A percentile compares a stretch with the other conserved stretches of the same genome.
These are phyloP conservation scores for Aspergillus chevalieri DNA, from an alignment of 2,329 filamentous ascomycete species.

Conservation along the genomic window DNA sequence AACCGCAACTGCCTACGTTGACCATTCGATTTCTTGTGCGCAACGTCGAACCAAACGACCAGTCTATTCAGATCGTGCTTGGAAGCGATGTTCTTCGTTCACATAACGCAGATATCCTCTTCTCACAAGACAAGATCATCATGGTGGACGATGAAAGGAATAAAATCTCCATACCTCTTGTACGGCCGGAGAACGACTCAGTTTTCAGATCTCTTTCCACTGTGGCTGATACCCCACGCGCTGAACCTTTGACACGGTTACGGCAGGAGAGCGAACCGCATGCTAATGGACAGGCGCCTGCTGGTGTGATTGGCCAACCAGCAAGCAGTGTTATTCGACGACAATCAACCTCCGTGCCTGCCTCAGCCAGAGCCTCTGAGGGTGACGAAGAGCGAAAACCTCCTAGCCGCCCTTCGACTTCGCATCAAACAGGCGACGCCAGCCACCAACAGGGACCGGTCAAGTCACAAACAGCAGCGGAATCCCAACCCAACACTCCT, in stretches of 20 bases:
- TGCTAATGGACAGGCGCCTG: conserved; percentile 15
- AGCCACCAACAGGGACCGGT: conserved; percentile 9
- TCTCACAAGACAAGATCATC: conserved; percentile 85
- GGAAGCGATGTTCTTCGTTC: conserved; percentile 81
- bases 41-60: conserved; percentile 44
- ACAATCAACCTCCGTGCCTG: conserved; percentile 22
- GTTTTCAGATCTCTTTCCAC: conserved; percentile 73
- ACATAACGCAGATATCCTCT: conserved; percentile 83
- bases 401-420: conserved; percentile 2
- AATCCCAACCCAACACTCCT: conserved; percentile 21
- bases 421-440: conserved; percentile 5
- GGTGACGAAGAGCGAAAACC: conserved; percentile 18
- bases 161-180: conserved; percentile 83
- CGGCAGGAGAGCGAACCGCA: conserved; percentile 6
- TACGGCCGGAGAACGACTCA: conserved; percentile 80
- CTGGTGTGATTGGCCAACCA: conserved; percentile 30
- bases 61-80: conserved; percentile 74
- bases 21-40: conserved; percentile 71
- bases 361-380: conserved; percentile 19
- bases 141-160: conserved; percentile 80
- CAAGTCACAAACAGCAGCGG: conserved; percentile 23
- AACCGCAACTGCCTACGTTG: conserved; percentile 74
- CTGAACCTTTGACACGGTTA: conserved; percentile 4
- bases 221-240: conserved; percentile 26
- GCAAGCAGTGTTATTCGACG: conserved; percentile 11